Conservation (phyloP, 2,329 filamentous ascomycete genomes). For the Curvularia lunata region DNA sequence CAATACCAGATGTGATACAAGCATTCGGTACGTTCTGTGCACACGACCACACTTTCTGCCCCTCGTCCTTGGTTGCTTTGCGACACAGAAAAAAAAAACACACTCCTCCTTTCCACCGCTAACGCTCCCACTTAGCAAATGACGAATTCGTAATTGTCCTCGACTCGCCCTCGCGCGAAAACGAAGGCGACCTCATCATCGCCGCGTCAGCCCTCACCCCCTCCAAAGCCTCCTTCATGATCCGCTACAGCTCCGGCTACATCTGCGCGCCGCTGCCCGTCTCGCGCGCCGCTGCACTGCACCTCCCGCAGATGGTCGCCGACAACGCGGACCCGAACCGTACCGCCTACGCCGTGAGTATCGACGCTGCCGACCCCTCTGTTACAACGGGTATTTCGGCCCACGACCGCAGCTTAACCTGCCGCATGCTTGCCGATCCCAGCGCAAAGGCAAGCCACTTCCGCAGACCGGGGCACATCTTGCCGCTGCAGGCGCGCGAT, state of each 20-base stretch:
- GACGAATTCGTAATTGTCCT: slow-evolving; percentile 96
- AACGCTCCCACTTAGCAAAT: slow-evolving; percentile 37
- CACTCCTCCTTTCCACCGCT: not conserved
- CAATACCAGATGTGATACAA: slow-evolving; percentile 54
- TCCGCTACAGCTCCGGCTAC: slow-evolving; percentile 86
- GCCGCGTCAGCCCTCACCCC: slow-evolving; percentile 83
- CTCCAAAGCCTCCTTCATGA: slow-evolving; percentile 93
- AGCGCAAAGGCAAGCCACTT: slow-evolving; percentile 63
- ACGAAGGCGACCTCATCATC: slow-evolving; percentile 98
- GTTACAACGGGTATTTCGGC: slow-evolving; percentile 86
- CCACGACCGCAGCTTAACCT: slow-evolving; percentile 82
- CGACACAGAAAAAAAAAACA: slow-evolving; percentile 8
- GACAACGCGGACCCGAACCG: slow-evolving; percentile 79
- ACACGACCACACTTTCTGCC: not conserved
- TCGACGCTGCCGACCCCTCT: slow-evolving; percentile 75
- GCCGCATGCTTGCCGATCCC: slow-evolving; percentile 75
- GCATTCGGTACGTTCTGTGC: slow-evolving; percentile 49
- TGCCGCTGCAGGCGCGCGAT: slow-evolving; percentile 78
- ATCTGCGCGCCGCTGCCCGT: slow-evolving; percentile 86
- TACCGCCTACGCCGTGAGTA: slow-evolving; percentile 90
- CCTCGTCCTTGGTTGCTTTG: not conserved
- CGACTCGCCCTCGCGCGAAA: slow-evolving; percentile 90
- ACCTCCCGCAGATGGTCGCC: slow-evolving; percentile 87
- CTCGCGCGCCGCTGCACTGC: slow-evolving; percentile 70
- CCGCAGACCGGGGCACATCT: slow-evolving; percentile 84